Base-by-base conservation (phyloP, 2,329 filamentous ascomycete species). In the Pezicula neosporulosa region DNA sequence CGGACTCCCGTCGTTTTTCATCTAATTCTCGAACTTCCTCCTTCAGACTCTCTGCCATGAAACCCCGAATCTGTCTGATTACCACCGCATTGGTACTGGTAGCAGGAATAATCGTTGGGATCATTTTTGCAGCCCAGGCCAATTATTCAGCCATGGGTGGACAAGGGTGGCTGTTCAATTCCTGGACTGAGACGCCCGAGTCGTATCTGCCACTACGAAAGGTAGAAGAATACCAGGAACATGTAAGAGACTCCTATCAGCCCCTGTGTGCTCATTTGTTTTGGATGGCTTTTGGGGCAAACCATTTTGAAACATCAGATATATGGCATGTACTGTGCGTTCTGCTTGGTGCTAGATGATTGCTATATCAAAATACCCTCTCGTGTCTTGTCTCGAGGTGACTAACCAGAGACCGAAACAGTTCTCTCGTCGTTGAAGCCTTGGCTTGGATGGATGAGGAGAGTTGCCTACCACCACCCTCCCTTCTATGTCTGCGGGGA, bases 401-500 rank as follows among this genome's bases (percentile, higher is more conserved):
- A 9, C 6, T 13, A 33, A 33, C 21, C 16, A 15, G 10, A 21
- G 33, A 36, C 43, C 28, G 46, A 8, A 37, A 28, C 36, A 53
- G 51, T 21, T 42, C 44, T 42, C 44, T 2, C 52, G 43, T 18
- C 21, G 47, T 16, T 36, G 21, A 45, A 13, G 13, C 21, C 9
- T 33, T 41, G 19, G 35, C 28, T 38, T 35, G 49, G 30, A 44
- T 37, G 47, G 47, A 16, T 41, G 30, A 42, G 36, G 9, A 33
- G 33, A 38, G 21, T 24, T 6, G 24, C 24, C 3, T 24, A 24
- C 24, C 30, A 15, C 36, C 13, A 55, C 13, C 52, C 64, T 15
- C 64, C 64, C 15, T 66, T 50, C 44, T 63, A 60, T 45, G 54
- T 49, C 5, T 65, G 64, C 45, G 63, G 63, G 3, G 63, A 66